A percentile compares a stretch with the other conserved stretches of the same genome.
Conservation (phyloP, 164 flowering plant genomes). For the Sedum album region DNA sequence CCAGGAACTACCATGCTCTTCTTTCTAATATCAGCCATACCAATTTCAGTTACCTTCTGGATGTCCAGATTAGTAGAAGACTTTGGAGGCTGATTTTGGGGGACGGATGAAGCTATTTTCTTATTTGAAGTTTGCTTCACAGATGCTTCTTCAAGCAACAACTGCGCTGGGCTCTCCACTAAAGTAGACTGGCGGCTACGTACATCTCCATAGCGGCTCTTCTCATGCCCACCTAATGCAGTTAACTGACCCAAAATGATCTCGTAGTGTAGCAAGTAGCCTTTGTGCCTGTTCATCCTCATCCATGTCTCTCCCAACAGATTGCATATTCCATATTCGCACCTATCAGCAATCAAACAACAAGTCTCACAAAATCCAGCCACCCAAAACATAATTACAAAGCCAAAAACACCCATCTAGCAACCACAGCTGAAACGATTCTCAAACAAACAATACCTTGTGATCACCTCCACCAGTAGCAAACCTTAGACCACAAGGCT, state of each 20-base stretch:
- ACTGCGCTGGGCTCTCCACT: constrained; percentile 93
- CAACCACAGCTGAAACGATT: background rate
- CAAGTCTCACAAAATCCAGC: too few species aligned
- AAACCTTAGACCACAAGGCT: constrained; percentile 87
- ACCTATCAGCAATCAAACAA: constrained; percentile 39
- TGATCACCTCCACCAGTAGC: constrained; percentile 99
- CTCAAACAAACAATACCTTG: constrained; percentile 39
- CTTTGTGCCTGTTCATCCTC: constrained; percentile 48
- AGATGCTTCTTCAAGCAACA: constrained; percentile 90
- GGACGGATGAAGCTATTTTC: constrained; percentile 35
- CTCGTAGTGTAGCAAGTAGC: constrained; percentile 92
- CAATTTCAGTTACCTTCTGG: constrained; percentile 26
- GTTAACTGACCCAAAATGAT: constrained; percentile 97
- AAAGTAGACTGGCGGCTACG: constrained; percentile 81
- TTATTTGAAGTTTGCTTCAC: constrained; percentile 56
- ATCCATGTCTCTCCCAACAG: constrained; percentile 44
- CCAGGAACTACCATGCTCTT: constrained; percentile 29
- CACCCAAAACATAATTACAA: background rate
- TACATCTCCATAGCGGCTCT: constrained; percentile 89
- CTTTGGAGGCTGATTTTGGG: constrained; percentile 34
- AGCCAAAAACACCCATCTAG: background rate
- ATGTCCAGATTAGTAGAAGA: constrained; percentile 32
- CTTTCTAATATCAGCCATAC: constrained; percentile 44
- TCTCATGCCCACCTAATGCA: constrained; percentile 99
- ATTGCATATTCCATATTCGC: constrained; percentile 94